Base-by-base conservation (phyloP, 306 rosid genomes). In the Quercus parvula region DNA sequence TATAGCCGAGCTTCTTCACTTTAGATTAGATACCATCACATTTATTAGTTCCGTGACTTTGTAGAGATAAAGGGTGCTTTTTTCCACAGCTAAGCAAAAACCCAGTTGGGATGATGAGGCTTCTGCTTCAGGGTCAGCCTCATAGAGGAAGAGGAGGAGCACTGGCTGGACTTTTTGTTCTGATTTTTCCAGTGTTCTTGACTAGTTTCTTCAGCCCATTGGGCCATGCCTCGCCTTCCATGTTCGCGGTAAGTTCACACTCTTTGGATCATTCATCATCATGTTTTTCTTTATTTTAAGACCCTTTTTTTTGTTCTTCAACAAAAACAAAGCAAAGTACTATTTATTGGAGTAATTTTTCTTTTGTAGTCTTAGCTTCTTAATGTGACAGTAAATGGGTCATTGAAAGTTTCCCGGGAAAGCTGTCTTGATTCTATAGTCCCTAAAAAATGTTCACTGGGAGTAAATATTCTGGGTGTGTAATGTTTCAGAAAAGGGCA, bases 161-260 rank as follows among this genome's bases (percentile, higher is more conserved):
- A 75, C 49, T 86, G 33, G 83, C 78, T 73, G 94, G 86, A 62
- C 73, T 89, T 62, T 56, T 85, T 57, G 78, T 91, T 52, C 83
- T 92, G 71, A 82, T 91, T 18, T 87, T 85, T 38, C 94, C 96
- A 1, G 38, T 85, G 86, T 83, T 88, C 77, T 83, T 86, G 70
- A 92, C 97, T 49, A 73, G 79, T 61, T 84, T 94, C 75, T 89
- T 94, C 85, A 84, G 85, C 41, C 97, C 97, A 55, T 84, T 91
- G 44, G 71, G 83, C 55, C 75, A 84, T 84, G 97, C 88, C 30
- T 87, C 87, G 11, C 83, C 92, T 87, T 87, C 92, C 79, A 67
- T 84, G 68, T 88, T 81, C 81, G 82, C 85, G 90, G 99, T 95
- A 78, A 80, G 82, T 77, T 55, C 67, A 5, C 56, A 33, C 8